Base-by-base conservation (phyloP, 441 rosid genomes). In the Erodium texanum region DNA sequence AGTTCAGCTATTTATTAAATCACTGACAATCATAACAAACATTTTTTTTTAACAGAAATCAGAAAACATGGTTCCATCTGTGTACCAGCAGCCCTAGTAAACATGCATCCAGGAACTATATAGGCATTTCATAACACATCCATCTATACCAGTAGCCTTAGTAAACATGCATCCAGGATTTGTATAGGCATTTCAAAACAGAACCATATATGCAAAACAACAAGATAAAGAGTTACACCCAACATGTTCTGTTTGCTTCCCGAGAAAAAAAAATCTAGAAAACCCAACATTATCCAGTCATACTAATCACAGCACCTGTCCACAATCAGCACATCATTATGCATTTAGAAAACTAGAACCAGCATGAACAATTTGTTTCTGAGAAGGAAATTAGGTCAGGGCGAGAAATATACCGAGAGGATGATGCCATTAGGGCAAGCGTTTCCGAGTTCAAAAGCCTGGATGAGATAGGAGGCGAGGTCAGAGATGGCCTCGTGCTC, bases 401-500 rank as follows among this genome's bases (percentile, higher is more conserved):
- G 34, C 3, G 34, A 29, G 34, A 29, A 7, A 16, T 43, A 19
- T 79, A 92, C 99, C 18, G 82, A 88, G 71, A 94, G 86, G 71
- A 86, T 59, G 74, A 94, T 79, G 77, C 98, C 98, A 65, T 45
- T 22, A 27, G 90, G 94, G 74, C 90, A 94, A 54, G 88, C 75
- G 68, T 75, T 54, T 14, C 66, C 81, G 71, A 94, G 97, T 74
- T 79, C 65, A 70, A 94, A 94, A 32, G 72, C 66, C 72, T 43
- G 67, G 63, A 84, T 81, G 65, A 94, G 45, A 75, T 88, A 79
- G 66, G 84, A 67, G 22, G 97, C 74, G 73, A 94, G 78, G 71
- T 92, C 90, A 66, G 81, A 80, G 82, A 94, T 79, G 73, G 94
- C 87, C n/a, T 69, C 75, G 43, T 73, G 91, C 41, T 84, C 83